phyloP scores from a whole-genome alignment of 371 early-diverging fungal species.

The Batkoa obscura region DNA sequence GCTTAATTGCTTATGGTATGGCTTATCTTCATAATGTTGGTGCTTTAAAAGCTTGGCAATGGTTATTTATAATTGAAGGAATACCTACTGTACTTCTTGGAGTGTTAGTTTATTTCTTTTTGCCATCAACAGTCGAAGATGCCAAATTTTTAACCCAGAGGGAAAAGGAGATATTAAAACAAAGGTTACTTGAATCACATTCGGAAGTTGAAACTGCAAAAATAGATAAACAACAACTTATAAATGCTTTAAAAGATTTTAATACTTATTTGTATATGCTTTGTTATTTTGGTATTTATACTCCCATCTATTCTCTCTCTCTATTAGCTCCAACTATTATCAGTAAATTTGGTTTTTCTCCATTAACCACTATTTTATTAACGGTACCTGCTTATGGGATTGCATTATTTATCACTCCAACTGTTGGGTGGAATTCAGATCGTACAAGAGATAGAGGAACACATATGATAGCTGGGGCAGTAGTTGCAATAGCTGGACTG shows the following conservation, averaged over 20 bases:
- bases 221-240: constrained; percentile 12
- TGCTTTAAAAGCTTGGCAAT: constrained; percentile 29
- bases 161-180: constrained; percentile 23
- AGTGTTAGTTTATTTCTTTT: constrained; percentile 16
- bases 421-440: constrained; percentile 14
- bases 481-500: constrained; percentile 6
- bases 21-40: constrained; percentile 27
- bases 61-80: constrained; percentile 12
- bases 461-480: constrained; percentile 10
- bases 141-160: constrained; percentile 24
- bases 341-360: constrained; percentile 15
- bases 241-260: constrained; percentile 22
- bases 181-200: constrained; percentile 20
- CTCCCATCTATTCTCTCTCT: constrained; percentile 19
- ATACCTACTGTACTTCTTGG: constrained; percentile 2
- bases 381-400: constrained; percentile 19
- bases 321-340: constrained; percentile 34
- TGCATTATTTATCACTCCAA: constrained; percentile 13
- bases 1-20: constrained; percentile 29
- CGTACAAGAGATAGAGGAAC: constrained; percentile 9
- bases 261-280: constrained; percentile 18
- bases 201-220: constrained; percentile 14
- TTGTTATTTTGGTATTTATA: constrained; percentile 16
- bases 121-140: constrained; percentile 36
- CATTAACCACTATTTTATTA: constrained; percentile 21